A percentile compares a stretch with the other conserved stretches of the same genome.
phyloP scores from a whole-genome alignment of 2,329 filamentous ascomycete genomes.

The Fusarium concolor region DNA sequence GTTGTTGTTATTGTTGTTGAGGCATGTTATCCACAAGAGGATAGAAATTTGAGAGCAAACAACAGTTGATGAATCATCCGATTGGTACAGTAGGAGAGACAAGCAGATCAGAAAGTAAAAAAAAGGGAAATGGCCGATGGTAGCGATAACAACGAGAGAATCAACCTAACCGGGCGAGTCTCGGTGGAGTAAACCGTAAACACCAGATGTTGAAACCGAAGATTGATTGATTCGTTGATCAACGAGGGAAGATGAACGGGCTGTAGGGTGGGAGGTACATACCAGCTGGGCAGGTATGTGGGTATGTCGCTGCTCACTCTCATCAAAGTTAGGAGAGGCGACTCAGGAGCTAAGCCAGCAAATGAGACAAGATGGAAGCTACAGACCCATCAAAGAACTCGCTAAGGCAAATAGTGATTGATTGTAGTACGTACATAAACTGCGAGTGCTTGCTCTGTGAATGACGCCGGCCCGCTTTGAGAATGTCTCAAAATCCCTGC shows the following conservation, averaged over 20 bases:
- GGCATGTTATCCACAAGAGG: slow-evolving; percentile 8
- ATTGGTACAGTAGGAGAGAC: slow-evolving; percentile 8
- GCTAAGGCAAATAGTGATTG: slow-evolving; percentile 21
- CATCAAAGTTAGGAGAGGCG: slow-evolving; percentile 17
- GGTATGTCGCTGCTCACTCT: slow-evolving; percentile 34
- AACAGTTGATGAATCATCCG: slow-evolving; percentile 15
- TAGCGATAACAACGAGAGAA: neutral
- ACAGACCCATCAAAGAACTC: slow-evolving; percentile 29
- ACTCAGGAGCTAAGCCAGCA: slow-evolving; percentile 20
- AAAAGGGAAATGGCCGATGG: slow-evolving; percentile 6
- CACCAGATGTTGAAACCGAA: slow-evolving; percentile 4
- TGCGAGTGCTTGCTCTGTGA: slow-evolving; percentile 32
- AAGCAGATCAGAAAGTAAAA: no score
- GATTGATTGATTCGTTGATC: slow-evolving; percentile 1
- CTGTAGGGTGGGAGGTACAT: neutral
- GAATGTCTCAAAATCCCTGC: slow-evolving; percentile 35
- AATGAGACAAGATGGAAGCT: slow-evolving; percentile 25
- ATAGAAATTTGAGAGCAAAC: slow-evolving; percentile 15
- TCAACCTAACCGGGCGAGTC: slow-evolving; percentile 14
- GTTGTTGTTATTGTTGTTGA: neutral
- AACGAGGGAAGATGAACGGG: slow-evolving; percentile 4
- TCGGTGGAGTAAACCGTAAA: slow-evolving; percentile 20
- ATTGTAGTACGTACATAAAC: neutral
- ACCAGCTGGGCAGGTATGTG: slow-evolving; percentile 34
- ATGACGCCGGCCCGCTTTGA: slow-evolving; percentile 40